A percentile compares a stretch with the other conserved stretches of the same genome.
Evolutionary conservation across 768 basidiomycete genomes (phyloP).

Genomic region (Leccinum pellstonianum): DNA sequence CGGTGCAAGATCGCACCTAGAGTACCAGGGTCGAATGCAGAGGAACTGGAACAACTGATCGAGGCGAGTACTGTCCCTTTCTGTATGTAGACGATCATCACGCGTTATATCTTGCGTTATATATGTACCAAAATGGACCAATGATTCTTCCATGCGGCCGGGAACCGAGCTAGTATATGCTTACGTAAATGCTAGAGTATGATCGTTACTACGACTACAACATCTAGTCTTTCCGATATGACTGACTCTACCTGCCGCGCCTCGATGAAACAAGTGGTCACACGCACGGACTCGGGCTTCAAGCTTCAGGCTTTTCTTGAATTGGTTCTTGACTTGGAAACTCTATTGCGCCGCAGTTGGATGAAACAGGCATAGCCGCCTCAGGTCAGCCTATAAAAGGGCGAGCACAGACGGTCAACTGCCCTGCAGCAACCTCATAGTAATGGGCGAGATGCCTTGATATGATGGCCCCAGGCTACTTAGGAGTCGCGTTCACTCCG

Average conservation of each 20-base stretch:
- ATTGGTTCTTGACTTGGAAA: too few relatives aligned
- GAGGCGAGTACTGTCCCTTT: slow-evolving; percentile 11
- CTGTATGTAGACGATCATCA: not conserved
- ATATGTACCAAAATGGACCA: not conserved
- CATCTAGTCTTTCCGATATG: not conserved
- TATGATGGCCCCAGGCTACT: too few relatives aligned
- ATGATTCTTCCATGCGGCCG: not conserved
- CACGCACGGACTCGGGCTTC: too few relatives aligned
- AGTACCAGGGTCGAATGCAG: slow-evolving; percentile 6
- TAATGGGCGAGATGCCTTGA: too few relatives aligned
- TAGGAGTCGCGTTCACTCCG: too few relatives aligned
- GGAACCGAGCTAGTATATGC: not conserved
- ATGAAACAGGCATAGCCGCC: too few relatives aligned
- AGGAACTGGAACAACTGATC: slow-evolving; percentile 12
- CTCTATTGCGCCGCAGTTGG: too few relatives aligned
- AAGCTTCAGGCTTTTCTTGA: too few relatives aligned
- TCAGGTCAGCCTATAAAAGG: too few relatives aligned
- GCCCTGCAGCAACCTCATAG: too few relatives aligned
- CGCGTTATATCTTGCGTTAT: too few relatives aligned
- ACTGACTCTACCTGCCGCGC: not conserved
- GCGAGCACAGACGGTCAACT: too few relatives aligned
- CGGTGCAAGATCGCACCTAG: slow-evolving; percentile 15
- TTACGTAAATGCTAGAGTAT: not conserved
- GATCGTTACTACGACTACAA: not conserved
- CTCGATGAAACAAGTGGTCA: not conserved